Percentiles rank a stretch among this genome's conserved stretches.
These are phyloP conservation scores for Blastocystis sp. DNA, from an alignment of 352 stramenopile genomes.

Conservation along the genomic window DNA sequence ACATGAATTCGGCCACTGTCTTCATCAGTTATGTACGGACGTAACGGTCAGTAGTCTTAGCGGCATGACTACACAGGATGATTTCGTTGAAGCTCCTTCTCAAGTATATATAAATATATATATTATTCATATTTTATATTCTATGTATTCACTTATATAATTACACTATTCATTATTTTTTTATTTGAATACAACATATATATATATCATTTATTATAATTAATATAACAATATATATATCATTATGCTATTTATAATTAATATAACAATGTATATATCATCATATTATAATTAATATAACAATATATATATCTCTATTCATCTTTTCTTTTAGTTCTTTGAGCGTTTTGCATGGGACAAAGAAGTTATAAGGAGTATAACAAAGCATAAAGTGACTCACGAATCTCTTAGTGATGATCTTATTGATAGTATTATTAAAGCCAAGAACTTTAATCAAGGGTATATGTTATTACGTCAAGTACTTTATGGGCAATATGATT, in stretches of 20 bases:
- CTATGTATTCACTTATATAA: too few species aligned
- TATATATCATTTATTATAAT: too few species aligned
- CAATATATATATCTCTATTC: too few species aligned
- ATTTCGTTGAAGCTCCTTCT: slow-evolving; percentile 67
- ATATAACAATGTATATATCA: too few species aligned
- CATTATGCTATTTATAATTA: too few species aligned
- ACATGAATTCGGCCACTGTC: slow-evolving; percentile 66
- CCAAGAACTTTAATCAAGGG: slow-evolving; percentile 60
- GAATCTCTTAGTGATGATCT: slow-evolving; percentile 59
- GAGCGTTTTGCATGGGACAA: slow-evolving; percentile 71
- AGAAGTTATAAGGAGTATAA: slow-evolving; percentile 56
- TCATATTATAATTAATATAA: too few species aligned
- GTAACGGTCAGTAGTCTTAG: slow-evolving; percentile 55
- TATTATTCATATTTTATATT: slow-evolving; percentile 43
- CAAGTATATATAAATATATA: slow-evolving; percentile 48
- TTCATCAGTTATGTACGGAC: slow-evolving; percentile 65
- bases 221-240: too few species aligned
- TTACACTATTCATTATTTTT: too few species aligned
- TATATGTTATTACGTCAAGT: slow-evolving; percentile 62
- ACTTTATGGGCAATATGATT: slow-evolving; percentile 59
- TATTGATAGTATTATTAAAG: slow-evolving; percentile 57
- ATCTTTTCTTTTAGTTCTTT: too few species aligned
- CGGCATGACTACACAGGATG: slow-evolving; percentile 50
- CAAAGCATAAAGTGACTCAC: slow-evolving; percentile 58
- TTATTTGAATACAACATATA: too few species aligned